phyloP scores from a whole-genome alignment of 352 stramenopile genomes.

The Phytophthora fragariae region DNA sequence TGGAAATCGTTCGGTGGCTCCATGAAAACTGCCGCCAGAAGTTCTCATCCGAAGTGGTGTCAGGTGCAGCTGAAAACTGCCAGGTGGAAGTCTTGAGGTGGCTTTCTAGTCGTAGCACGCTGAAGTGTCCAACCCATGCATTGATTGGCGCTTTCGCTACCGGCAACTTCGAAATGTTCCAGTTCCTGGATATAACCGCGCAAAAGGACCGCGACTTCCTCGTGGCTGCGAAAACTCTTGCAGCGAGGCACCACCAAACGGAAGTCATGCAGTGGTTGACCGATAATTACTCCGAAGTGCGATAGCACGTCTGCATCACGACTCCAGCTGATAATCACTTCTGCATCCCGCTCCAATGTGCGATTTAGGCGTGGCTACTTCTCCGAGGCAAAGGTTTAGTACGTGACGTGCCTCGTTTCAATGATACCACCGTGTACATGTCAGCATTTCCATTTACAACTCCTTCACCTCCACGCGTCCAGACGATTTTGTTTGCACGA shows the following conservation, averaged over 20 bases:
- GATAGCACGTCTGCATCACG: conserved; percentile 15
- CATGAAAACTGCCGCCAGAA: conserved; percentile 2
- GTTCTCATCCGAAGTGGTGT: conserved; percentile 11
- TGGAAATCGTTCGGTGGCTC: conserved; percentile 21
- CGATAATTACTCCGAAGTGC: conserved; percentile 25
- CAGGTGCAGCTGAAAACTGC: conserved; percentile 11
- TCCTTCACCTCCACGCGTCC: conserved; percentile 41
- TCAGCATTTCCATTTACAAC: conserved; percentile 4
- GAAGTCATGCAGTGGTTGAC: conserved; percentile 27
- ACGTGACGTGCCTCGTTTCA: not conserved
- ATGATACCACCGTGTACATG: conserved; percentile 13
- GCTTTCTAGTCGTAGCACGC: conserved; percentile 1
- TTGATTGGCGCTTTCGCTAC: conserved; percentile 11
- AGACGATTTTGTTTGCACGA: conserved; percentile 59
- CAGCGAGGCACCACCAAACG: conserved; percentile 12
- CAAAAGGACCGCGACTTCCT: conserved; percentile 6
- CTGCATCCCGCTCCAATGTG: not conserved
- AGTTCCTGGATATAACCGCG: conserved; percentile 12
- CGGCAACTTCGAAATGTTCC: conserved; percentile 24
- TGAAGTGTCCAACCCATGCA: conserved; percentile 3
- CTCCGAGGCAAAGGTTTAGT: conserved; percentile 5
- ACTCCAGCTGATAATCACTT: no score
- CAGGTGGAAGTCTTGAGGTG: conserved; percentile 15
- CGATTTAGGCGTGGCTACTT: not conserved
- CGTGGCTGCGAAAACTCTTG: conserved; percentile 6